Percentiles rank a stretch among this genome's conserved stretches.
Evolutionary conservation across 148 eudicot genomes (phyloP).

Genomic region (Vaccinium vitisidaea): DNA sequence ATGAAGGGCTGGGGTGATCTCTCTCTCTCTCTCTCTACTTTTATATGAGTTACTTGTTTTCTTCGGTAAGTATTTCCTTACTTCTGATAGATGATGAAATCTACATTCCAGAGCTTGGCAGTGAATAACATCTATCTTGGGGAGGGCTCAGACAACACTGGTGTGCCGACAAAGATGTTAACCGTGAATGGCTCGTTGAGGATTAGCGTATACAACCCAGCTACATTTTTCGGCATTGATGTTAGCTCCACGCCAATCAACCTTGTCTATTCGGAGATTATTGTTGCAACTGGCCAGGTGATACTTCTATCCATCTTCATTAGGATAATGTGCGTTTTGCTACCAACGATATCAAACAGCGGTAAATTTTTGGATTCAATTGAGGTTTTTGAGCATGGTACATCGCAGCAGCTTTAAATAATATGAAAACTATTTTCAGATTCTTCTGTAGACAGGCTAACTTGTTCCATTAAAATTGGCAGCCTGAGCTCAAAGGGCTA

Average conservation of each 20-base stretch:
- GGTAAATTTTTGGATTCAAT: not conserved
- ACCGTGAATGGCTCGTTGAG: slow-evolving; percentile 62
- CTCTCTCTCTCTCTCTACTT: too few species aligned
- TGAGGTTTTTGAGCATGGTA: not conserved
- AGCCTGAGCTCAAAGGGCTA: too few species aligned
- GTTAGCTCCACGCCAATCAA: slow-evolving; percentile 69
- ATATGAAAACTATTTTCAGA: not conserved
- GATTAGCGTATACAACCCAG: slow-evolving; percentile 80
- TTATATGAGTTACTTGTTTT: not conserved
- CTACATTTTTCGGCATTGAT: slow-evolving; percentile 86
- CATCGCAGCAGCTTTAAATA: not conserved
- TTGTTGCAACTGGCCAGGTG: slow-evolving; percentile 88
- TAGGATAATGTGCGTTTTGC: not conserved
- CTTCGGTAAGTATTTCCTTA: not conserved
- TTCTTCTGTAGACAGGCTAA: too few species aligned
- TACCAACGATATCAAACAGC: not conserved
- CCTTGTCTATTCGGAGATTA: slow-evolving; percentile 65
- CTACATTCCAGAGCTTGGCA: slow-evolving; percentile 62
- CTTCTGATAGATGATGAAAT: slow-evolving; percentile 8
- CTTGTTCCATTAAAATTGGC: too few species aligned
- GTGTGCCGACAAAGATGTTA: slow-evolving; percentile 75
- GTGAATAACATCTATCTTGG: slow-evolving; percentile 57
- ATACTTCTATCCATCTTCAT: not conserved
- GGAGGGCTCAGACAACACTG: slow-evolving; percentile 72
- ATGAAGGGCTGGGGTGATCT: too few species aligned